phyloP scores from a whole-genome alignment of 352 stramenopile species.

The Thraustochytrium sp. region DNA sequence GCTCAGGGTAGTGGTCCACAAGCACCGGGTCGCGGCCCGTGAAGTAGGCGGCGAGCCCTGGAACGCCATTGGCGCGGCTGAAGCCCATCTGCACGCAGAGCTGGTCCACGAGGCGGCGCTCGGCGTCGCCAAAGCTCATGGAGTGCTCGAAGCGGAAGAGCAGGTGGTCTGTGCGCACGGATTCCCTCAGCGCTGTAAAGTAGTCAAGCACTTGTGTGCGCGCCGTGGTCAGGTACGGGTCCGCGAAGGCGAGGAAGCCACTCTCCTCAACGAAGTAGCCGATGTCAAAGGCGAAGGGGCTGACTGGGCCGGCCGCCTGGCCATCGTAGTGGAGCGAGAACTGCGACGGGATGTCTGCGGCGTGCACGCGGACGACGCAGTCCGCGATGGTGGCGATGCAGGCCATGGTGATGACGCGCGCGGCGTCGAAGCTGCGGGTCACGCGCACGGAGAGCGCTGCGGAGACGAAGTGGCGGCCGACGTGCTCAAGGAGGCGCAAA shows the following conservation, averaged over 20 bases:
- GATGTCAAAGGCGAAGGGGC: conserved; percentile 75
- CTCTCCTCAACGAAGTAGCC: conserved; percentile 65
- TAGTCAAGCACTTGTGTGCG: conserved; percentile 77
- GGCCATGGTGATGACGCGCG: conserved; percentile 73
- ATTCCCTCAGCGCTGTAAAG: conserved; percentile 56
- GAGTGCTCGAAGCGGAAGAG: conserved; percentile 57
- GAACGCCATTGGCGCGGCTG: conserved; percentile 40
- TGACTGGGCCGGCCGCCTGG: conserved; percentile 67
- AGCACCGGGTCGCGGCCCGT: conserved; percentile 64
- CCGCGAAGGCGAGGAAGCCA: conserved; percentile 56
- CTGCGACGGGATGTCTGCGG: conserved; percentile 68
- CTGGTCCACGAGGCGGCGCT: conserved; percentile 54
- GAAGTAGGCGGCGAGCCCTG: conserved; percentile 51
- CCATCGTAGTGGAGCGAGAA: conserved; percentile 79
- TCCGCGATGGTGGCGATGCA: conserved; percentile 74
- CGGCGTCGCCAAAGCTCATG: conserved; percentile 51
- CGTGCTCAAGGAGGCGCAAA: conserved; percentile 68
- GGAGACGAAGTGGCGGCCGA: conserved; percentile 71
- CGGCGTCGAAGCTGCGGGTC: conserved; percentile 71
- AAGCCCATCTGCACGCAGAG: conserved; percentile 60
- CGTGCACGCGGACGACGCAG: conserved; percentile 69
- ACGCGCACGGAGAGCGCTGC: conserved; percentile 70
- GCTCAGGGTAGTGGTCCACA: conserved; percentile 76
- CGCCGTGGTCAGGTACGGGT: conserved; percentile 62
- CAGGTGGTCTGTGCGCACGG: conserved; percentile 51